Base-by-base conservation (phyloP, 1,284 basidiomycete genomes). In the Golubevia sp. region DNA sequence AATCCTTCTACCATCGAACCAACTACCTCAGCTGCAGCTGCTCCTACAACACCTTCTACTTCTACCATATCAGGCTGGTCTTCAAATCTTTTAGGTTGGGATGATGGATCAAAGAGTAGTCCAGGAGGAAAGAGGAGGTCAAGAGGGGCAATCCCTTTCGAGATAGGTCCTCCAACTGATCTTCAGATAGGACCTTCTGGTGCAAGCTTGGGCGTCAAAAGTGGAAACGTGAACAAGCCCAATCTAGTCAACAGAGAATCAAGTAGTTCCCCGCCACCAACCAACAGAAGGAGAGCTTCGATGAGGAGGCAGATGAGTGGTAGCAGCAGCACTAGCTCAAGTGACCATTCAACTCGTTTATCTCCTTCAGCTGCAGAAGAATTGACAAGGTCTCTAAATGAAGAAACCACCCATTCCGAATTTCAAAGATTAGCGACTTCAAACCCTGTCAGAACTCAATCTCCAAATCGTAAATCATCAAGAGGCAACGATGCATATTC, bases 401-500 rank as follows among this genome's bases (percentile, higher is more conserved):
- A 34, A 44, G 55, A 34, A 15, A 34, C 38, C 1, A 11, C 55
- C 13, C 24, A n/a, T 4, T 56, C 55, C 27, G 23, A 24, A 21
- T 48, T 56, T 7, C 18, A 15, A 15, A 15, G 18, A 49, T 15
- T 15, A 15, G 15, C 48, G 18, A 49, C 18, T n/a, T 49, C 48
- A 49, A 34, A 48, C 25, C 21, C 18, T n/a, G 55, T 18, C 4
- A 48, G 23, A 15, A 15, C 55, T 21, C n/a, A 48, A 34, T 48
- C 38, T 30, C 21, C 55, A 7, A 56, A 48, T 48, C 38, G 38
- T 20, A 56, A 25, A 34, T 48, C 18, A 49, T n/a, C 48, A 49
- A 49, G 15, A 49, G 20, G 38, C 23, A 56, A 25, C 25, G 49
- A 48, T 23, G 55, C 55, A 56, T 56, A 56, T 18, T 34, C 55